Evolutionary conservation across 768 basidiomycete genomes (phyloP), one percentile per base, ranked within the genome.

Genomic region (Pholiota microspora): DNA sequence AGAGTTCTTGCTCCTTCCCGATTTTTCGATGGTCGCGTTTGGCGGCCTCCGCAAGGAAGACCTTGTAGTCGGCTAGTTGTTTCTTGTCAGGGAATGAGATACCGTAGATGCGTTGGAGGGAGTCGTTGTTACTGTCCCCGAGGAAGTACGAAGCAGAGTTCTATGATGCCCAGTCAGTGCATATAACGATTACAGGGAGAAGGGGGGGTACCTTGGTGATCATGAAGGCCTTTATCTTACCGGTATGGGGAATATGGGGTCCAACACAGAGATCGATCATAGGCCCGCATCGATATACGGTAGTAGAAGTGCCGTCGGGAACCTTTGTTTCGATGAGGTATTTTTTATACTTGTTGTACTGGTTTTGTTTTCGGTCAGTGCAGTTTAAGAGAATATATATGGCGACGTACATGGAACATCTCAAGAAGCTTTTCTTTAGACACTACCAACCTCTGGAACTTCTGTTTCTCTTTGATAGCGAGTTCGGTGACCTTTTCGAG

Each of bases 291-390:
- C 96, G 91, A 75, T 98, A 99, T 15, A 99, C 94, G 8, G 97
- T 99, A 40, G 97, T 95, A 48, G 90, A 92, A 8, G 92, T 89
- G 58, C 95, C 96, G 70, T 99, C 96, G 8, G 93, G 91, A 53
- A 99, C 87, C 75, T 98, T 98, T 62, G 86, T 84, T 69, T 97
- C 84, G 65, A 99, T 98, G 66, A 98, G 82, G 70, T 98, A 89
- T 62, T 87, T 84, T 77, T 99, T 99, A 77, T 96, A 99, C 71
- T 93, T 94, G 80, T 98, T 99, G 74, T 98, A 99, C 95, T 99
- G 64, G 6, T 6, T 31, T 28, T 47, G 16, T 24, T 40, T 40
- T 18, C 2, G 3, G 13, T 40, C 21, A 18, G 29, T 6, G 7
- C 10, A 21, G 9, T 40, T 36, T 29, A 6, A 47, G 10, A 25